Evolutionary conservation across 2,329 filamentous ascomycete genomes (phyloP).

Genomic region (Magnaporthiopsis incrustans): DNA sequence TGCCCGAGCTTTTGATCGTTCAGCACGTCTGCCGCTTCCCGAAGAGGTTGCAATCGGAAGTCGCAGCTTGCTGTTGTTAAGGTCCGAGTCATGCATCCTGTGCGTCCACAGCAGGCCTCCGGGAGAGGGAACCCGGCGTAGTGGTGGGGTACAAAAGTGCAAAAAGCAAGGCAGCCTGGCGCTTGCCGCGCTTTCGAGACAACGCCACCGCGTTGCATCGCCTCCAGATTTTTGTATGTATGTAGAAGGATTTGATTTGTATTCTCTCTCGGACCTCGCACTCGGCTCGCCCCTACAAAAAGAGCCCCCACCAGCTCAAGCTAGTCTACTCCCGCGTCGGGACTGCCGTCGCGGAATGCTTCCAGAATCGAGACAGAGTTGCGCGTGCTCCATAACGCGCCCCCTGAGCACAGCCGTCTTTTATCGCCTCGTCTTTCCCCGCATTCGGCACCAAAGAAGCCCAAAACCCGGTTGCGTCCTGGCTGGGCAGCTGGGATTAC

Average conservation of each 20-base stretch:
- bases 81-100: background rate
- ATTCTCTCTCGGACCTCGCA: too few species aligned
- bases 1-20: too few species aligned
- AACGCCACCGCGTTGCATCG: background rate
- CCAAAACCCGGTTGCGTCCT: too few species aligned
- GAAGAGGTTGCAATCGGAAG: background rate
- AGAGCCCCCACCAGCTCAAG: background rate
- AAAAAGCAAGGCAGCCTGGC: background rate
- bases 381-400: background rate
- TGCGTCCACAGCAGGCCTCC: background rate
- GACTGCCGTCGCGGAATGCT: background rate
- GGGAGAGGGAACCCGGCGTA: too few species aligned
- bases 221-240: too few species aligned
- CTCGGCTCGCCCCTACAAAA: too few species aligned
- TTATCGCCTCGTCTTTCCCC: background rate
- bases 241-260: too few species aligned
- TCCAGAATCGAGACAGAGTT: background rate
- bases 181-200: background rate
- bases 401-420: background rate
- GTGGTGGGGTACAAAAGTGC: too few species aligned
- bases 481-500: too few species aligned
- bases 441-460: background rate
- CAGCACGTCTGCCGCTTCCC: too few species aligned
- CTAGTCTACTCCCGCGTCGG: background rate
- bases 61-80: too few species aligned